Evolutionary conservation across 1,139 yeast genomes (phyloP).

Genomic region (Trichomonascaceae sp.): DNA sequence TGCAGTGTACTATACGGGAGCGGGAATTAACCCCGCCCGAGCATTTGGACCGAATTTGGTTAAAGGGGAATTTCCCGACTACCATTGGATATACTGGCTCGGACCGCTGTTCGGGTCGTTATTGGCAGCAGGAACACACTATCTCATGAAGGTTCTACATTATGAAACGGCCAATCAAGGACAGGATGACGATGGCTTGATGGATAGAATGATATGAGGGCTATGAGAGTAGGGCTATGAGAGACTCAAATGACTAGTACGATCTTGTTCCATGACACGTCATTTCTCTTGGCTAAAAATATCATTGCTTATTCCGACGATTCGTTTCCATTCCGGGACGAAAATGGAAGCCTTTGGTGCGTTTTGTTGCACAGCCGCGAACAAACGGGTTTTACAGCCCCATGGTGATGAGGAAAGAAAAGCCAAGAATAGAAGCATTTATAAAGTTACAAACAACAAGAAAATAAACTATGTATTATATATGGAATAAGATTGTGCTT

Average conservation of each 20-base stretch:
- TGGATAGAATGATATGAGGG: background rate
- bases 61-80: conserved; percentile 61
- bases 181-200: conserved; percentile 47
- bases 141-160: conserved; percentile 56
- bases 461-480: too few relatives aligned
- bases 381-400: too few relatives aligned
- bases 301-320: too few relatives aligned
- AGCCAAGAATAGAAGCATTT: background rate
- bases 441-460: too few relatives aligned
- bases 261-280: too few relatives aligned
- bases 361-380: too few relatives aligned
- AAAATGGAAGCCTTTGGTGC: too few relatives aligned
- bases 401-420: background rate
- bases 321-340: too few relatives aligned
- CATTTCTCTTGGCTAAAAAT: too few relatives aligned
- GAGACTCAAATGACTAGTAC: too few relatives aligned
- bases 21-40: conserved; percentile 90
- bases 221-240: background rate
- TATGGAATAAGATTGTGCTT: too few relatives aligned
- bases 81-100: conserved; percentile 92
- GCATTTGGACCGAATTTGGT: conserved; percentile 82
- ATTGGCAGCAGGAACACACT: conserved; percentile 64
- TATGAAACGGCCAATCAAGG: conserved; percentile 71
- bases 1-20: conserved; percentile 82
- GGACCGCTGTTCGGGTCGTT: conserved; percentile 72